Evolutionary conservation across 139 green algal genomes (phyloP).

Genomic region (Asterochloris erici): DNA sequence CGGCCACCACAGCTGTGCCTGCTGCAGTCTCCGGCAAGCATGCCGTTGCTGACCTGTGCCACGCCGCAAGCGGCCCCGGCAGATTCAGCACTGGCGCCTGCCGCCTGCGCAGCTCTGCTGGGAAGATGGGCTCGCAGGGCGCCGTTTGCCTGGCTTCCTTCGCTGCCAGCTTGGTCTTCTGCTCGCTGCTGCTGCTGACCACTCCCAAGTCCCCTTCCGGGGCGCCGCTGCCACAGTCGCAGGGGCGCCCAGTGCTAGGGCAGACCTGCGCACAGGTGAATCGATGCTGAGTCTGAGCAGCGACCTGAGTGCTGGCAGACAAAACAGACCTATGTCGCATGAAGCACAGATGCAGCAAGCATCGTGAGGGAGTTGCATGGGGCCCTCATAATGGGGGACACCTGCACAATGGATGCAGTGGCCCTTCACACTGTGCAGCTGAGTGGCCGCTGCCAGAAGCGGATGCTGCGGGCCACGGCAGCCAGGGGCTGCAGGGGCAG

Average conservation of each 20-base stretch:
- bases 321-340: not conserved
- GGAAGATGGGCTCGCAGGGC: conserved; percentile 90
- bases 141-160: not conserved
- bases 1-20: not conserved
- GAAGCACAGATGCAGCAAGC: too few relatives aligned
- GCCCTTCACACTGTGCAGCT: too few relatives aligned
- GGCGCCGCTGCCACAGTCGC: conserved; percentile 54
- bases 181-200: conserved; percentile 11
- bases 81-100: conserved; percentile 40
- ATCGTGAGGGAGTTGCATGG: not conserved
- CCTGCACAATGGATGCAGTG: too few relatives aligned
- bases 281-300: not conserved
- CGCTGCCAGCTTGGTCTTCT: conserved; percentile 15
- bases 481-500: too few relatives aligned
- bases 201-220: not conserved
- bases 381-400: too few relatives aligned
- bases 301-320: not conserved
- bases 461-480: too few relatives aligned
- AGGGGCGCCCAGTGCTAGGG: conserved; percentile 74
- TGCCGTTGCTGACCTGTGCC: conserved; percentile 24
- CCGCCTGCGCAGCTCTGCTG: conserved; percentile 72
- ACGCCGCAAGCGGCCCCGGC: conserved; percentile 27
- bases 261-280: conserved; percentile 45
- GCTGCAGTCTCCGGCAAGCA: not conserved
- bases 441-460: too few relatives aligned